Evolutionary conservation across 768 basidiomycete species (phyloP).

Genomic region (Paxillus involutus): DNA sequence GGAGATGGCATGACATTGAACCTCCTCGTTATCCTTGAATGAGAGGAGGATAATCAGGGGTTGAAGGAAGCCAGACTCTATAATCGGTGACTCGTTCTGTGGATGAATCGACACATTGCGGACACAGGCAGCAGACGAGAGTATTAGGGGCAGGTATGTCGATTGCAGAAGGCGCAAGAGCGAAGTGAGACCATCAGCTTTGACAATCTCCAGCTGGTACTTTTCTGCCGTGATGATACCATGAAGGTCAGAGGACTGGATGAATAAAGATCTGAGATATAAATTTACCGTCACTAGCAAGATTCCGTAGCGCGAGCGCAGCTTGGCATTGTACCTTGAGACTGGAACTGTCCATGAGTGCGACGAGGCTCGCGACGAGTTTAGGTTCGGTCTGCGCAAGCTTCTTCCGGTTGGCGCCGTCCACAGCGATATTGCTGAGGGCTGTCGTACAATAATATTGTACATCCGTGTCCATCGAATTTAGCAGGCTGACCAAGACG

Average conservation of each 20-base stretch:
- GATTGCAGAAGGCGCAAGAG: constrained; percentile 94
- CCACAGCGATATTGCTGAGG: constrained; percentile 96
- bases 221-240: constrained; percentile 61
- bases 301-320: constrained; percentile 91
- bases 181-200: constrained; percentile 88
- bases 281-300: constrained; percentile 87
- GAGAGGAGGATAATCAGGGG: constrained; percentile 94
- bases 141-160: constrained; percentile 94
- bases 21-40: constrained; percentile 99
- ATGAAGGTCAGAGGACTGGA: constrained; percentile 1
- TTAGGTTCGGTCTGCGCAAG: constrained; percentile 93
- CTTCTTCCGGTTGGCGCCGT: constrained; percentile 93
- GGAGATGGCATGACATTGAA: constrained; percentile 98
- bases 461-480: constrained; percentile 97
- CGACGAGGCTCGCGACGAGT: constrained; percentile 89
- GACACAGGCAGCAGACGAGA: constrained; percentile 97
- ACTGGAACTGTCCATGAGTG: constrained; percentile 95
- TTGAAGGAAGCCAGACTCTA: constrained; percentile 95
- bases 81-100: constrained; percentile 97
- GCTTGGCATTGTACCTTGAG: constrained; percentile 99
- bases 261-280: constrained; percentile 3
- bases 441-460: constrained; percentile 99
- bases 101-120: constrained; percentile 99
- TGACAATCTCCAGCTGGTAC: constrained; percentile 98
- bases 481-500: constrained; percentile 90